Evolutionary conservation across 2,329 filamentous ascomycete species (phyloP).

Genomic region (Fusarium solani-melongenae): DNA sequence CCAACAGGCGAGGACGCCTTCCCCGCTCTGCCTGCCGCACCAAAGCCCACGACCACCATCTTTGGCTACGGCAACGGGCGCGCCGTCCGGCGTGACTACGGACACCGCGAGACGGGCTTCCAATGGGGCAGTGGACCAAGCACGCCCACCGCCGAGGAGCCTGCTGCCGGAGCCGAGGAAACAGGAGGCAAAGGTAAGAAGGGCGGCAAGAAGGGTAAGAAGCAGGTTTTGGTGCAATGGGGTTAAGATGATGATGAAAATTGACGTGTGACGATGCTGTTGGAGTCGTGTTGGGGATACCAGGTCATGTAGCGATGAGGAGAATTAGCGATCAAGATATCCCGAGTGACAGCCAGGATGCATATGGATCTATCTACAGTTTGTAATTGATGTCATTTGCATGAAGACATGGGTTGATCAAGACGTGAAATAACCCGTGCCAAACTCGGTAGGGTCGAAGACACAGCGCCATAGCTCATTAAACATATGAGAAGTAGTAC

Average conservation of each 20-base stretch:
- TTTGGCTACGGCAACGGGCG: conserved; percentile 68
- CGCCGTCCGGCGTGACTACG: conserved; percentile 65
- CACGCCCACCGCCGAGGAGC: conserved; percentile 43
- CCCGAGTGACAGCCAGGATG: not conserved
- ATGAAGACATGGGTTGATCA: not conserved
- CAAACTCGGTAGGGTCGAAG: too few species aligned
- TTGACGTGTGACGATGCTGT: not conserved
- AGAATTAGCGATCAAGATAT: not conserved
- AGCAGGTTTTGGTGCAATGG: conserved; percentile 71
- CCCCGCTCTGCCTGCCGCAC: conserved; percentile 82
- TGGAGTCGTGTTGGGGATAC: not conserved
- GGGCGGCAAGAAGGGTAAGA: conserved; percentile 69
- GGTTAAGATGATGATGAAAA: conserved; percentile 52
- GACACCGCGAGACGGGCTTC: conserved; percentile 61
- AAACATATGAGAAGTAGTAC: not conserved
- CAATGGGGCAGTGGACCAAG: conserved; percentile 58
- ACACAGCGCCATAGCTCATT: not conserved
- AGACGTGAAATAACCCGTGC: not conserved
- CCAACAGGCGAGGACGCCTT: conserved; percentile 71
- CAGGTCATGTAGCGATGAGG: not conserved
- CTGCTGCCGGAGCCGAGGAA: conserved; percentile 41
- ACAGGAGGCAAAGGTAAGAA: conserved; percentile 61
- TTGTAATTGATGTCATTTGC: not conserved
- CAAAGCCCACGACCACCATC: conserved; percentile 73
- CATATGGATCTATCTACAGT: not conserved